Percentiles rank a stretch among this genome's conserved stretches.
phyloP scores from a whole-genome alignment of 2,329 filamentous ascomycete genomes.

The Lecanicillium sp. region DNA sequence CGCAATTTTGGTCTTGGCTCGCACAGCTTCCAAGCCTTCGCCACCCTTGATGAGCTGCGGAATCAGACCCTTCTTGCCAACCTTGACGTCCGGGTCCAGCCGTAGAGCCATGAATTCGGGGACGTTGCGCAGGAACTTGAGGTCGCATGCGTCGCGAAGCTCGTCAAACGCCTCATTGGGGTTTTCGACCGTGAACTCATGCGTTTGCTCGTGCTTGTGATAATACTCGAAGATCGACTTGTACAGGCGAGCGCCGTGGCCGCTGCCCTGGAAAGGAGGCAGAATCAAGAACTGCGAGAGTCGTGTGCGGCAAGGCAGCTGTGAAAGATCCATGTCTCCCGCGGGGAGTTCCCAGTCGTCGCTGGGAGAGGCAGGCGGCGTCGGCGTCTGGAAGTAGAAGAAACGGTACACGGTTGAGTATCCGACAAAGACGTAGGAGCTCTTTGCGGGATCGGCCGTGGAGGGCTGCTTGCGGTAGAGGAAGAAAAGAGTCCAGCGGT shows the following conservation, averaged over 20 bases:
- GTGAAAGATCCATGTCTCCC: slow-evolving; percentile 44
- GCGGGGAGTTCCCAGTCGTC: slow-evolving; percentile 39
- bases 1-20: slow-evolving; percentile 62
- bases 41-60: slow-evolving; percentile 53
- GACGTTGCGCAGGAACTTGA: slow-evolving; percentile 55
- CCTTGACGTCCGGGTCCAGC: slow-evolving; percentile 45
- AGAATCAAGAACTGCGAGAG: slow-evolving; percentile 93
- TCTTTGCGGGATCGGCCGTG: slow-evolving; percentile 35
- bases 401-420: slow-evolving; percentile 89
- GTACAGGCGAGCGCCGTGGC: slow-evolving; percentile 77
- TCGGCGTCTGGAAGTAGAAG: slow-evolving; percentile 55
- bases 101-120: slow-evolving; percentile 52
- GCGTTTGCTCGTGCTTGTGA: slow-evolving; percentile 59
- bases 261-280: slow-evolving; percentile 76
- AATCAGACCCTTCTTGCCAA: slow-evolving; percentile 42
- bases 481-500: slow-evolving; percentile 90
- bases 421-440: slow-evolving; percentile 75
- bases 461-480: slow-evolving; percentile 61
- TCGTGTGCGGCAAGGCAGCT: slow-evolving; percentile 70
- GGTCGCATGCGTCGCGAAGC: slow-evolving; percentile 68
- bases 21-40: slow-evolving; percentile 49
- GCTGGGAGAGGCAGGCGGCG: slow-evolving; percentile 33
- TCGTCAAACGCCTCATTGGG: slow-evolving; percentile 84
- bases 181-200: slow-evolving; percentile 89
- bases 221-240: slow-evolving; percentile 68